Evolutionary conservation across 139 green algal genomes (phyloP), one percentile per base, ranked within the genome.

Genomic region (Chlamydomonas schloesseri): DNA sequence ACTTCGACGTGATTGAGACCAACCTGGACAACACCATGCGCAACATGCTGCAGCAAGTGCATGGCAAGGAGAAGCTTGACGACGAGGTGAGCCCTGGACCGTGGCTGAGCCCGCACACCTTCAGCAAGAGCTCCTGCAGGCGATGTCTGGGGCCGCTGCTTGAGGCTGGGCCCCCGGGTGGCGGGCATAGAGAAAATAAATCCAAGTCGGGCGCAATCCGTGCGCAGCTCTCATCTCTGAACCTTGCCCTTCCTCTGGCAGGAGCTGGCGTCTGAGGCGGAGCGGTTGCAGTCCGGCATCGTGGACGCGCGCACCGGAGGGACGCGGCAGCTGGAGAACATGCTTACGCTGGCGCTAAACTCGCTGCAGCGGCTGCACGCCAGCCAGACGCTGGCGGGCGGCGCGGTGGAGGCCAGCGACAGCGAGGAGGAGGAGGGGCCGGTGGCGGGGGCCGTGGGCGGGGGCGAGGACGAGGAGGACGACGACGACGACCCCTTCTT

Each of bases 401-500:
- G 14, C 15, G 77, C 64, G n/a, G 85, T 73, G 26, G 29, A 18
- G 4, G 46, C 8, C 17, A 67, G 67, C n/a, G 65, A 75, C n/a
- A 37, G 33, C 14, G 73, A 87, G 6, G 57, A 46, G 24, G 78
- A 81, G 28, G 70, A 72, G n/a, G 65, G 73, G 29, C 74, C 70
- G 36, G 42, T 31, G 4, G 58, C 24, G 20, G 50, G n/a, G 3
- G 70, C 33, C 11, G 46, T 3, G 15, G 72, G 26, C 17, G 81
- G 23, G 18, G 70, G 34, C 9, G 50, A 70, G 14, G 79, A 87
- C 18, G 86, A 75, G 29, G 69, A 83, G 0, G 71, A 86, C 20
- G 71, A 91, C 60, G 83, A 92, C 9, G 89, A 92, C 28, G 89
- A 92, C 71, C 89, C 89, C 23, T 92, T 92, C 71, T 92, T 85